Evolutionary conservation across 2,329 filamentous ascomycete species (phyloP).

Genomic region (Sporothrix pallida): DNA sequence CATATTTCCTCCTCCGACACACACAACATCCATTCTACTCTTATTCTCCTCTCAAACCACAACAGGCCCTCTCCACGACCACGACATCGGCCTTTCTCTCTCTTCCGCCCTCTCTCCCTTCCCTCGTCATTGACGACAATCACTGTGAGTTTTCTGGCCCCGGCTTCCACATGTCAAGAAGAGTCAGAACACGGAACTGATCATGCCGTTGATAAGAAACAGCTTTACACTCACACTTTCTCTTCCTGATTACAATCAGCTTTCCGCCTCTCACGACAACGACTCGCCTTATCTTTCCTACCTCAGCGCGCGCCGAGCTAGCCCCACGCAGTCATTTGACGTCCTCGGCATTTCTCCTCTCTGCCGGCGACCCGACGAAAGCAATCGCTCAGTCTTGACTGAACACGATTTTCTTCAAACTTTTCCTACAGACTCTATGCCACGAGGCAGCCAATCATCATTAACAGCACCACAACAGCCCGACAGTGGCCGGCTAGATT

Average conservation of each 20-base stretch:
- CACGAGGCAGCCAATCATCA: conserved; percentile 1
- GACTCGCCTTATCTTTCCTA: background rate
- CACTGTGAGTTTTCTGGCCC: background rate
- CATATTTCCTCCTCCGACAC: conserved; percentile 4
- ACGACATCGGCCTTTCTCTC: background rate
- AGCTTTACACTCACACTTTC: background rate
- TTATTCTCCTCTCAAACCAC: background rate
- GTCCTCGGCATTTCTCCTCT: background rate
- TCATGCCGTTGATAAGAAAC: background rate
- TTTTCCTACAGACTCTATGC: conserved; percentile 25
- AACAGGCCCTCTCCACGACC: background rate
- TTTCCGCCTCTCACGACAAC: background rate
- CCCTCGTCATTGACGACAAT: background rate
- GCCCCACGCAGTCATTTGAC: background rate
- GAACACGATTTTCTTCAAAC: background rate
- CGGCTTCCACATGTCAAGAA: background rate
- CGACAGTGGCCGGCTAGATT: background rate
- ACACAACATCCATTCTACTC: background rate
- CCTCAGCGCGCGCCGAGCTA: background rate
- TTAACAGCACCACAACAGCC: conserved; percentile 4
- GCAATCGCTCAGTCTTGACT: background rate
- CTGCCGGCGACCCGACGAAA: conserved; percentile 19
- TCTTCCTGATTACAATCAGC: background rate
- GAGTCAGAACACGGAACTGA: background rate
- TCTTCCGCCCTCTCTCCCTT: background rate